Percentiles rank a stretch among this genome's conserved stretches.
Conservation (phyloP, 768 basidiomycete species). For the Dioszegia aurantiaca region DNA sequence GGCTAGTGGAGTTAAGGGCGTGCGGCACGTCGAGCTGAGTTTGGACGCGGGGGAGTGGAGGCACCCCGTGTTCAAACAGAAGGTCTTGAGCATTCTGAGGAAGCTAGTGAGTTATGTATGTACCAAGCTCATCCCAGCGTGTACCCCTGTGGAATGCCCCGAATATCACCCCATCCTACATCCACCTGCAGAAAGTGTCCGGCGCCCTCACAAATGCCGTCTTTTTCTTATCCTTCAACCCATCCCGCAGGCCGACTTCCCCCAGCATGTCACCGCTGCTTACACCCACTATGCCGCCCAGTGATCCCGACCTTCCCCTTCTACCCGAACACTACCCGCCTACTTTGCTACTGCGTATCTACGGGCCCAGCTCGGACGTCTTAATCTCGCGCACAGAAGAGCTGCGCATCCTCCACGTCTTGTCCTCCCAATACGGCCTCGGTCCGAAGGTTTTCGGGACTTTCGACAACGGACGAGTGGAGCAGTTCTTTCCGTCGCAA, state of each 20-base stretch:
- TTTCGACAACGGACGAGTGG: conserved; percentile 89
- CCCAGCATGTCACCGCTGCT: conserved; percentile 41
- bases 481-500: conserved; percentile 88
- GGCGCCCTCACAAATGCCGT: conserved; percentile 94
- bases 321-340: conserved; percentile 51
- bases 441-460: conserved; percentile 92
- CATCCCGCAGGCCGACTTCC: conserved; percentile 36
- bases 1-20: conserved; percentile 30
- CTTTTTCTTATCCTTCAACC: conserved; percentile 81
- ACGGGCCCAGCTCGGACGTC: conserved; percentile 78
- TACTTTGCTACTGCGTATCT: conserved; percentile 83
- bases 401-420: conserved; percentile 79
- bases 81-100: conserved; percentile 43
- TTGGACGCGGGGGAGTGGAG: conserved; percentile 50
- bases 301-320: conserved; percentile 53
- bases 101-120: conserved; percentile 28
- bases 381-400: conserved; percentile 86
- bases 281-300: conserved; percentile 35
- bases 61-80: conserved; percentile 48
- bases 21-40: conserved; percentile 40
- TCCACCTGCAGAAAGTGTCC: conserved; percentile 75
- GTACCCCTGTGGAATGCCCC: conserved; percentile 50
- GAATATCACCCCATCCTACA: conserved; percentile 38
- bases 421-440: conserved; percentile 81
- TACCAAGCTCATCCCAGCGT: conserved; percentile 19